Conservation (phyloP, 192 early-diverging fungal species). For the Rhizophagus sp. region DNA sequence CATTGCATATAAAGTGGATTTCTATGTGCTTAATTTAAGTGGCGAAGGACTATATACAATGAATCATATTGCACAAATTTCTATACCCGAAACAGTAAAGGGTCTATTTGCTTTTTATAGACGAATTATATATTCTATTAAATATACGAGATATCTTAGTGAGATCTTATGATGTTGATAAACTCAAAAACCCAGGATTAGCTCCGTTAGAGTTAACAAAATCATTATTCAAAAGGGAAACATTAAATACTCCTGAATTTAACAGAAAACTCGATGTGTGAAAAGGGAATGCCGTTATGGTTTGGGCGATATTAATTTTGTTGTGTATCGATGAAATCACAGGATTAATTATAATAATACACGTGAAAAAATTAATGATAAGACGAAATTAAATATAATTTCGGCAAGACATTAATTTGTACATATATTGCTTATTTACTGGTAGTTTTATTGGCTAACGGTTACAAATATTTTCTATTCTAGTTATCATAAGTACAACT, state of each 20-base stretch:
- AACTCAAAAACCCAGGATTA: background rate
- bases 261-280: background rate
- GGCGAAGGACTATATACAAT: background rate
- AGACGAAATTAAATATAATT: too few relatives aligned
- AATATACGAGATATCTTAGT: constrained; percentile 11
- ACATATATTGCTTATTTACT: too few relatives aligned
- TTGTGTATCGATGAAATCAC: background rate
- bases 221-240: background rate
- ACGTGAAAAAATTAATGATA: too few relatives aligned
- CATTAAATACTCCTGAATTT: constrained; percentile 3
- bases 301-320: too few relatives aligned
- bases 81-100: constrained; percentile 1
- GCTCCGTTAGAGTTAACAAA: background rate
- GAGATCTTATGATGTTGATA: background rate
- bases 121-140: background rate
- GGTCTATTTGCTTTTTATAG: constrained; percentile 6
- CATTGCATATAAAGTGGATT: background rate
- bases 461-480: too few relatives aligned
- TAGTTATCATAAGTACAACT: too few relatives aligned
- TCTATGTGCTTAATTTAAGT: background rate
- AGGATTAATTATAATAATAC: too few relatives aligned
- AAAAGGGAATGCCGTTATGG: constrained; percentile 5
- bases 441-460: too few relatives aligned
- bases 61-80: too few relatives aligned
- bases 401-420: too few relatives aligned